Percentiles rank a stretch among this genome's conserved stretches.
Evolutionary conservation across 2,329 filamentous ascomycete species (phyloP).

Genomic region (Colletotrichum cuscutae): DNA sequence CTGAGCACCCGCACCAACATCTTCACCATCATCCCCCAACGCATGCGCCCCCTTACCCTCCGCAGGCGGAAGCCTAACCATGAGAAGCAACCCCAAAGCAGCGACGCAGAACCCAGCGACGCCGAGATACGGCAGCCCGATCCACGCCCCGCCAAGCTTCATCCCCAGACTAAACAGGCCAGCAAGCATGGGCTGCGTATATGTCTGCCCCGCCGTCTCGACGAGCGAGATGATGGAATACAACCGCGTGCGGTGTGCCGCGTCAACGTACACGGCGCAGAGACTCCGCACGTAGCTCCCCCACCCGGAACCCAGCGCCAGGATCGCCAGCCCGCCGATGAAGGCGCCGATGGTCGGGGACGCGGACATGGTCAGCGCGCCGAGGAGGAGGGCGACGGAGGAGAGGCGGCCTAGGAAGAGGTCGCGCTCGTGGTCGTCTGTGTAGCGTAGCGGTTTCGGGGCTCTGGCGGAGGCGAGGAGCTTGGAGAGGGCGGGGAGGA

Average conservation of each 20-base stretch:
- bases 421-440: slow-evolving; percentile 41
- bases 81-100: slow-evolving; percentile 7
- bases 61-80: slow-evolving; percentile 21
- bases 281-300: slow-evolving; percentile 42
- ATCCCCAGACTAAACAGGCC: slow-evolving; percentile 43
- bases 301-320: slow-evolving; percentile 42
- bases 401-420: slow-evolving; percentile 41
- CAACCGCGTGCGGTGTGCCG: slow-evolving; percentile 42
- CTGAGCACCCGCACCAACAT: neutral
- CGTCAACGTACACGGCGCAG: slow-evolving; percentile 40
- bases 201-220: slow-evolving; percentile 39
- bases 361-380: slow-evolving; percentile 40
- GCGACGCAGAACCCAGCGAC: slow-evolving; percentile 36
- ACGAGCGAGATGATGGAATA: slow-evolving; percentile 41
- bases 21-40: neutral
- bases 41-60: neutral
- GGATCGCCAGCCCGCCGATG: slow-evolving; percentile 41
- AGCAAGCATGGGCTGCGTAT: slow-evolving; percentile 42
- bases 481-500: slow-evolving; percentile 41
- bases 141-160: slow-evolving; percentile 40
- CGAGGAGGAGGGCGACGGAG: slow-evolving; percentile 36
- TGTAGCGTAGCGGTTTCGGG: slow-evolving; percentile 38
- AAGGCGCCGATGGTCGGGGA: slow-evolving; percentile 41
- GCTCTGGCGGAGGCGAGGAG: slow-evolving; percentile 36
- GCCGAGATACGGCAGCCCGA: slow-evolving; percentile 45